Conservation (phyloP, 176 grass and related monocot genomes). For the Avena sativa region DNA sequence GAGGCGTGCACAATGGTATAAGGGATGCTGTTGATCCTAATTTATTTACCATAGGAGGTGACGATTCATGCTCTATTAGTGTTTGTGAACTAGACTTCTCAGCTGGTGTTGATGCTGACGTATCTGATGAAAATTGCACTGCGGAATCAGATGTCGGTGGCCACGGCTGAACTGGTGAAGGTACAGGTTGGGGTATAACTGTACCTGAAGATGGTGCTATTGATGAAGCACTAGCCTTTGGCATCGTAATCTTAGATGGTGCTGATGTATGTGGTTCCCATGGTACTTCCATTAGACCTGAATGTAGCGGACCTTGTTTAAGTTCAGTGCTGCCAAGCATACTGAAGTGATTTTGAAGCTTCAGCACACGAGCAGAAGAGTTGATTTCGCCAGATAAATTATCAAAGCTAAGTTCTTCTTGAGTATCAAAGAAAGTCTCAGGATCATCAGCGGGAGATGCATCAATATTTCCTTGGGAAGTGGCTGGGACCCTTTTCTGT, state of each 20-base stretch:
- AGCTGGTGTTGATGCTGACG: background rate
- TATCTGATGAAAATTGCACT: constrained; percentile 24
- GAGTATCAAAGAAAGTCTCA: constrained; percentile 51
- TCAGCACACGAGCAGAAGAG: constrained; percentile 40
- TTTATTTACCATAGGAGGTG: constrained; percentile 36
- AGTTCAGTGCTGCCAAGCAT: constrained; percentile 41
- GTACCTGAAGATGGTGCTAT: constrained; percentile 36
- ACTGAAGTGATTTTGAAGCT: constrained; percentile 28
- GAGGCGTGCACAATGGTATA: constrained; percentile 40
- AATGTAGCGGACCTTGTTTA: constrained; percentile 27
- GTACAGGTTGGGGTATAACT: background rate
- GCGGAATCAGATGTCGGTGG: constrained; percentile 16
- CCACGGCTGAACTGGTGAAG: constrained; percentile 22
- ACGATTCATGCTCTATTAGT: constrained; percentile 37
- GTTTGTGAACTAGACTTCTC: constrained; percentile 45
- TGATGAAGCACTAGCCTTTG: constrained; percentile 44
- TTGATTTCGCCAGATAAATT: constrained; percentile 33
- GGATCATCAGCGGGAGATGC: constrained; percentile 30
- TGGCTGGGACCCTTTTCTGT: constrained; percentile 40
- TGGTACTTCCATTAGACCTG: constrained; percentile 27
- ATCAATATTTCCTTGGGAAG: constrained; percentile 42
- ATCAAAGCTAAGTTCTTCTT: constrained; percentile 51
- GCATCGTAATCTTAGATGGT: constrained; percentile 40
- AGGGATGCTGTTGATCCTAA: constrained; percentile 47
- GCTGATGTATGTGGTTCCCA: constrained; percentile 37